phyloP scores from a whole-genome alignment of 345 rosid species.

The Eucalyptus curtisii region DNA sequence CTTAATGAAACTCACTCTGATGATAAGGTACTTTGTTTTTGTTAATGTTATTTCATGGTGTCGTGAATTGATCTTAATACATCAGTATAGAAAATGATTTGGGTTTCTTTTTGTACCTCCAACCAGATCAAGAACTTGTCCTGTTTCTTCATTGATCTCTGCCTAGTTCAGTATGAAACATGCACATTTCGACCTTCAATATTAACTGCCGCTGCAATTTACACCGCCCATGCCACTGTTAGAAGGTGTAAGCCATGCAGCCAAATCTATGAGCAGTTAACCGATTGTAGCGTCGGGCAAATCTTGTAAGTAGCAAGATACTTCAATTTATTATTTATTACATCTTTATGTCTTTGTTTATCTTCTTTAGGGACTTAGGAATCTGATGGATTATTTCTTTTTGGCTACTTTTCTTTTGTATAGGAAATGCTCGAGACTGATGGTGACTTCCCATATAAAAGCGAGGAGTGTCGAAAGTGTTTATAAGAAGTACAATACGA shows the following conservation, averaged over 20 bases:
- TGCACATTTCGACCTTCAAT: slow-evolving; percentile 48
- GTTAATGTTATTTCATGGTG: background rate
- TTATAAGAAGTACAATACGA: background rate
- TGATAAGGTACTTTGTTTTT: slow-evolving; percentile 6
- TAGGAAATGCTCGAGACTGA: slow-evolving; percentile 5
- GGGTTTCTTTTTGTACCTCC: background rate
- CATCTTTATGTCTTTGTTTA: background rate
- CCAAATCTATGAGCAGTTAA: slow-evolving; percentile 27
- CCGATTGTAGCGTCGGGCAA: slow-evolving; percentile 29
- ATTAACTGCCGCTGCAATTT: slow-evolving; percentile 64
- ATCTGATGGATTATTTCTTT: background rate
- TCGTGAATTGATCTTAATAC: background rate
- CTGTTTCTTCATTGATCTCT: slow-evolving; percentile 45
- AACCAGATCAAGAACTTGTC: slow-evolving; percentile 31
- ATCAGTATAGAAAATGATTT: background rate
- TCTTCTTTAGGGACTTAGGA: background rate
- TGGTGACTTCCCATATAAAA: slow-evolving; percentile 6
- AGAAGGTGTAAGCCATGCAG: slow-evolving; percentile 25
- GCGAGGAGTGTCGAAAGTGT: slow-evolving; percentile 4
- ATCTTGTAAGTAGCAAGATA: slow-evolving; percentile 19
- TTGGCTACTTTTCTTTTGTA: background rate
- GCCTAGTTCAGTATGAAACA: slow-evolving; percentile 46
- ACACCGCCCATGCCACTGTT: slow-evolving; percentile 45
- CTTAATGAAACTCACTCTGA: slow-evolving; percentile 18
- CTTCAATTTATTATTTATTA: background rate